Base-by-base conservation (phyloP, 2,329 filamentous ascomycete species). In the Gliomastix tumulicola region DNA sequence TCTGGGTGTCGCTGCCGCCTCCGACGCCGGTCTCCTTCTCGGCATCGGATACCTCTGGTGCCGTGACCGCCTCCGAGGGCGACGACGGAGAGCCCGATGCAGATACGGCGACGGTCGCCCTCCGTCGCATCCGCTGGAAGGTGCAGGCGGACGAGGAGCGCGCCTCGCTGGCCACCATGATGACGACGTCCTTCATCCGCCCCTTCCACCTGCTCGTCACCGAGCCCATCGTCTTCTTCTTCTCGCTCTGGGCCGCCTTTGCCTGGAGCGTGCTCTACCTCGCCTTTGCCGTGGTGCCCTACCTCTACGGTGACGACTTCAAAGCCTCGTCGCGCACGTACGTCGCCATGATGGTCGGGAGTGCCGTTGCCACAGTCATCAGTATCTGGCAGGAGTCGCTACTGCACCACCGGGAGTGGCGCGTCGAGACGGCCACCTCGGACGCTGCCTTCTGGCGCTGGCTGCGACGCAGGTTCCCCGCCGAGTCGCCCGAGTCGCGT, bases 261-360 rank as follows among this genome's bases (percentile, higher is more conserved):
- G 82, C 82, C 16, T 96, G 89, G 89, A 88, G 84, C 1, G 75
- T 94, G 0, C 73, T 96, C 0, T 96, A 95, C 56, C 66, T 95
- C 15, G 87, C 84, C 11, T 90, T 95, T 47, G 77, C 78, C 12
- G 83, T 86, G 2, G 76, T 95, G 6, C 86, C 88, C 0, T 71
- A 92, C 5, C 79, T 94, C 18, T 94, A 92, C 58, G 51, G 65
- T 17, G 71, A 66, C 6, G 62, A 65, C 45, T 90, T 94, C 63
- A 72, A 69, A 41, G 62, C 80, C 23, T 71, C 74, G 2, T 85
- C 84, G 35, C 76, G 79, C 7, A 73, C 90, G 5, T 96, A 95
- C 49, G 64, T 74, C 0, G 75, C 84, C 17, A 81, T 92, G 65
- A 78, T 77, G 38, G 63, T 82, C 21, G 86, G 82, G 3, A 68